These are phyloP conservation scores for Tuber indicum DNA, from an alignment of 495 filamentous ascomycete species.

Conservation along the genomic window DNA sequence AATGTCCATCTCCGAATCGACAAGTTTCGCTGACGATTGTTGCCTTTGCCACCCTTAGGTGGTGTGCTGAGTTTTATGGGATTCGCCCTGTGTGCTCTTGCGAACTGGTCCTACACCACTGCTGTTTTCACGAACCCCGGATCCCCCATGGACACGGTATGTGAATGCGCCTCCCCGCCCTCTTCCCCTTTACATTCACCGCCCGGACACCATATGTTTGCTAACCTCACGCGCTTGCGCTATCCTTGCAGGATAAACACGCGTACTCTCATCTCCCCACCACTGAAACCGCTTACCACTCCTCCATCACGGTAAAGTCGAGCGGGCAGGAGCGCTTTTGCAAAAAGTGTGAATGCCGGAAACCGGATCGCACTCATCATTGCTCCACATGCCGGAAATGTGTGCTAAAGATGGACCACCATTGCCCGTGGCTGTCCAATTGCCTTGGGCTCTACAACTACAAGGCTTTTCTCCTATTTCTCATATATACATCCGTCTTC, in stretches of 20 bases:
- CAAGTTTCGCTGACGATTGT: conserved; percentile 13
- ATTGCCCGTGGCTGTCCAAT: conserved; percentile 95
- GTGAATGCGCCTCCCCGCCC: conserved; percentile 54
- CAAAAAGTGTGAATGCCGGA: conserved; percentile 90
- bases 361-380: conserved; percentile 94
- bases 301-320: conserved; percentile 82
- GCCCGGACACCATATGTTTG: conserved; percentile 51
- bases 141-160: conserved; percentile 49
- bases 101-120: conserved; percentile 80
- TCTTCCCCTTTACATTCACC: conserved; percentile 49
- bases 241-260: conserved; percentile 30
- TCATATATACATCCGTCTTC: conserved; percentile 84
- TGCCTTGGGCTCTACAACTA: conserved; percentile 92
- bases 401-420: conserved; percentile 98
- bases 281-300: conserved; percentile 51
- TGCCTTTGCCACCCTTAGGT: conserved; percentile 40
- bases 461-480: conserved; percentile 88
- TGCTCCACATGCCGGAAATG: conserved; percentile 88
- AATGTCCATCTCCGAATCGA: conserved; percentile 3
- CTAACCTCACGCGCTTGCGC: not conserved
- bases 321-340: conserved; percentile 80
- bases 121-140: conserved; percentile 92
- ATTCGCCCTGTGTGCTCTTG: conserved; percentile 64
- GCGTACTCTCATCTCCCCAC: conserved; percentile 61
- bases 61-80: conserved; percentile 52